Conservation (phyloP, 192 early-diverging fungal genomes). For the Gryganskiella cystojenkinii region DNA sequence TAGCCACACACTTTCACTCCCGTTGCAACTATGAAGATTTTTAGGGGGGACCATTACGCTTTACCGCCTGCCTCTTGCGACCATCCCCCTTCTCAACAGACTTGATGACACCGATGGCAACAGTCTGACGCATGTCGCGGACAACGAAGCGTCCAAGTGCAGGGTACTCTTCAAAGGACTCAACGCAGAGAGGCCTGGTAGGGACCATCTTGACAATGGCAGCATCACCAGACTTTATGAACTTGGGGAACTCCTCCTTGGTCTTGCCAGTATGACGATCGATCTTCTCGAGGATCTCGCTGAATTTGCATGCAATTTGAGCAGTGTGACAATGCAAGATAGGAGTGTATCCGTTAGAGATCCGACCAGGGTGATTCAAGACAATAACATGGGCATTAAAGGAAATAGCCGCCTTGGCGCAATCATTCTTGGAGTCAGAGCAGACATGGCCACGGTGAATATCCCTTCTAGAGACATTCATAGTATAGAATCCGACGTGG, state of each 20-base stretch:
- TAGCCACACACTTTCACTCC: too few relatives aligned
- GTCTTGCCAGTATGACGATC: constrained; percentile 96
- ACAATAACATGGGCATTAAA: constrained; percentile 97
- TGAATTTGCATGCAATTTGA: constrained; percentile 97
- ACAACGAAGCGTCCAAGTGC: constrained; percentile 97
- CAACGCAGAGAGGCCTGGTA: constrained; percentile 97
- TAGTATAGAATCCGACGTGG: constrained; percentile 99
- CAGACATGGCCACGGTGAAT: constrained; percentile 97
- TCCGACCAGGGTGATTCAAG: constrained; percentile 97
- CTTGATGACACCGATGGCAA: constrained; percentile 98
- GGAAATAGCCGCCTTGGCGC: constrained; percentile 89
- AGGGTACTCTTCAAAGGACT: constrained; percentile 92
- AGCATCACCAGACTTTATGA: constrained; percentile 94
- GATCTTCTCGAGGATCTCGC: constrained; percentile 93
- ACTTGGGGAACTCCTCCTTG: constrained; percentile 93
- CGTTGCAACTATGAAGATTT: too few relatives aligned
- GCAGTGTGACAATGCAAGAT: constrained; percentile 97
- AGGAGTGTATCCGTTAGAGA: constrained; percentile 93
- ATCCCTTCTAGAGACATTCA: constrained; percentile 98
- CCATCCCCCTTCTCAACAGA: constrained; percentile 83
- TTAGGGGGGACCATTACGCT: too few relatives aligned
- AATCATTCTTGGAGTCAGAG: constrained; percentile 97
- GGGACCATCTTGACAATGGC: constrained; percentile 96
- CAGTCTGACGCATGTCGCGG: constrained; percentile 98
- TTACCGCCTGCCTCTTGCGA: too few relatives aligned